Conservation (phyloP, 2,329 filamentous ascomycete genomes). For the Oidium heveae region DNA sequence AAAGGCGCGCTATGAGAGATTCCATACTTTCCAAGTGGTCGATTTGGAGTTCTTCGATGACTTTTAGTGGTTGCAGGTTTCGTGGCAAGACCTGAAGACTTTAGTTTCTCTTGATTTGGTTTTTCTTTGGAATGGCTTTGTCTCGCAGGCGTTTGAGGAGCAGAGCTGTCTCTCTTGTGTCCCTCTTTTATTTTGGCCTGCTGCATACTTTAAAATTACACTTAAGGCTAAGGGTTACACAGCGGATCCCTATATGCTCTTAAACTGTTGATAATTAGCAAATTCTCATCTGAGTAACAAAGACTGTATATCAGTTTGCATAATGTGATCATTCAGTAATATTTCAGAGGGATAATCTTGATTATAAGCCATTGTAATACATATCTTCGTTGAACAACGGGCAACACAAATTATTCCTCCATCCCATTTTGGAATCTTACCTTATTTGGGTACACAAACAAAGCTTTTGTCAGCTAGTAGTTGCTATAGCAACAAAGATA, state of each 20-base stretch:
- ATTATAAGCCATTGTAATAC: background rate
- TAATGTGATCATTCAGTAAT: background rate
- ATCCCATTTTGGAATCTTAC: background rate
- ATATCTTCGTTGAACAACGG: background rate
- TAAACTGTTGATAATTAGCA: background rate
- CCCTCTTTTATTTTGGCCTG: background rate
- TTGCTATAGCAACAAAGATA: background rate
- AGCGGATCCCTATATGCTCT: background rate
- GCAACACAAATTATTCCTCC: background rate
- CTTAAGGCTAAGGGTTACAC: background rate
- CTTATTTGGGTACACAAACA: background rate
- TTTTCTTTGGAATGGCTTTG: background rate
- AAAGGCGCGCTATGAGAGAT: slow-evolving; percentile 11
- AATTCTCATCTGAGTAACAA: background rate
- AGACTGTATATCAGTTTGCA: background rate
- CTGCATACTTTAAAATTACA: background rate
- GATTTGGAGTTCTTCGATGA: slow-evolving; percentile 5
- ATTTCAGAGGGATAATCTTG: background rate
- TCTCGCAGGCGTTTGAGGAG: slow-evolving; percentile 1
- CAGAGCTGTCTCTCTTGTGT: background rate
- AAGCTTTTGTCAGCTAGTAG: background rate
- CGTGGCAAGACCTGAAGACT: slow-evolving; percentile 1
- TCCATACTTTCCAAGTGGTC: slow-evolving; percentile 5
- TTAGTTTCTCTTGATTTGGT: slow-evolving; percentile 2
- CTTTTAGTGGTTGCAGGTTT: slow-evolving; percentile 1